Conservation (phyloP, 306 rosid species). For the Pachyrhizus erosus region DNA sequence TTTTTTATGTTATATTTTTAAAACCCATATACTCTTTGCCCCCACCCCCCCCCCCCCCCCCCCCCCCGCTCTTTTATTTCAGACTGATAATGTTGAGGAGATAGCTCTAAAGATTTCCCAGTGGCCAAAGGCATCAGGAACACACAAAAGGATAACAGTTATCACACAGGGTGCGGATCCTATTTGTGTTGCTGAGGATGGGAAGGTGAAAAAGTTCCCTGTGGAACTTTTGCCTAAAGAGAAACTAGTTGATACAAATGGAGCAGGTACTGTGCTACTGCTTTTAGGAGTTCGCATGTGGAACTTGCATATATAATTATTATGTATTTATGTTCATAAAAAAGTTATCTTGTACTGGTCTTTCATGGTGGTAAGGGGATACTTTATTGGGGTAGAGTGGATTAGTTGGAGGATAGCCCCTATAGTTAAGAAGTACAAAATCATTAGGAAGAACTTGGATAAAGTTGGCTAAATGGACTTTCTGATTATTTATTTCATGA, state of each 20-base stretch:
- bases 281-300: neutral
- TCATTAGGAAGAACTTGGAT: neutral
- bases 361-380: neutral
- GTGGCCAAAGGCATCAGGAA: slow-evolving; percentile 77
- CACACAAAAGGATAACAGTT: slow-evolving; percentile 82
- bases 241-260: slow-evolving; percentile 87
- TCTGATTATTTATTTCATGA: neutral
- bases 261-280: slow-evolving; percentile 66
- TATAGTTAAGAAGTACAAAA: neutral
- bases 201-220: slow-evolving; percentile 67
- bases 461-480: neutral
- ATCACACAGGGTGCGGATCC: slow-evolving; percentile 93
- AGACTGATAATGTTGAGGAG: slow-evolving; percentile 85
- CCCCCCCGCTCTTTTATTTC: neutral
- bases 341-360: neutral
- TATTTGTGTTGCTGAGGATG: slow-evolving; percentile 86
- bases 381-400: neutral
- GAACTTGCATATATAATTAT: neutral
- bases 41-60: too few relatives aligned
- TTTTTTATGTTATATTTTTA: too few relatives aligned
- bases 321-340: neutral
- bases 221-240: slow-evolving; percentile 75
- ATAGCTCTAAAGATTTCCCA: slow-evolving; percentile 84
- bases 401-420: neutral
- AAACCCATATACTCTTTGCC: too few relatives aligned